These are phyloP conservation scores for Russula compacta DNA, from an alignment of 768 basidiomycete genomes.

Conservation along the genomic window DNA sequence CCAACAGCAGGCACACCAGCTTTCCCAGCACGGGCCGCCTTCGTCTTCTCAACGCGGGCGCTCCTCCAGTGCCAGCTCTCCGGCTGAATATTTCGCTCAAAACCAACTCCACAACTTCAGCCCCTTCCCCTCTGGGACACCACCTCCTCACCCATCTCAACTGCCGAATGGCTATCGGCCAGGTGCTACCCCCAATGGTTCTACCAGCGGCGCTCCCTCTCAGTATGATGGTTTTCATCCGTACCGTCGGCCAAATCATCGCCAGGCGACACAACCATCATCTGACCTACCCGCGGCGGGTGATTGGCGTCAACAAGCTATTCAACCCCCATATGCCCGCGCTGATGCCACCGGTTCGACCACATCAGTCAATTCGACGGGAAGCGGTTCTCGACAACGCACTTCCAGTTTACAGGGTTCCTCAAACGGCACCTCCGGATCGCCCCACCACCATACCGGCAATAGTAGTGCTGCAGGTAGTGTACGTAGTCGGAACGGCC, in stretches of 20 bases:
- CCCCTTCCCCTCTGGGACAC: conserved; percentile 62
- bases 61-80: conserved; percentile 31
- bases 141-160: conserved; percentile 47
- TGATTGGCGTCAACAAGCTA: conserved; percentile 44
- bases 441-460: conserved; percentile 23
- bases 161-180: conserved; percentile 36
- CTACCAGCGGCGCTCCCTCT: conserved; percentile 31
- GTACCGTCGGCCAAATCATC: conserved; percentile 57
- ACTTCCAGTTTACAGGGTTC: conserved; percentile 66
- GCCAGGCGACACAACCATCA: conserved; percentile 26
- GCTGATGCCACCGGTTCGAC: conserved; percentile 73
- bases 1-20: conserved; percentile 24
- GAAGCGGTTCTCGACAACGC: conserved; percentile 46
- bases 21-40: conserved; percentile 24
- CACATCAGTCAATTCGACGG: conserved; percentile 64
- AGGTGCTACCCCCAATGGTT: conserved; percentile 25
- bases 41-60: conserved; percentile 33
- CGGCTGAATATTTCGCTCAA: conserved; percentile 50
- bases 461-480: conserved; percentile 19
- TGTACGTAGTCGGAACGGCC: conserved; percentile 17
- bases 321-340: conserved; percentile 72
- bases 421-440: conserved; percentile 29
- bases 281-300: conserved; percentile 22
- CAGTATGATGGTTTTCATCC: conserved; percentile 62
- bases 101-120: conserved; percentile 46